Evolutionary conservation across 1,139 yeast species (phyloP).

Genomic region (Debaryomyces singareniensis): DNA sequence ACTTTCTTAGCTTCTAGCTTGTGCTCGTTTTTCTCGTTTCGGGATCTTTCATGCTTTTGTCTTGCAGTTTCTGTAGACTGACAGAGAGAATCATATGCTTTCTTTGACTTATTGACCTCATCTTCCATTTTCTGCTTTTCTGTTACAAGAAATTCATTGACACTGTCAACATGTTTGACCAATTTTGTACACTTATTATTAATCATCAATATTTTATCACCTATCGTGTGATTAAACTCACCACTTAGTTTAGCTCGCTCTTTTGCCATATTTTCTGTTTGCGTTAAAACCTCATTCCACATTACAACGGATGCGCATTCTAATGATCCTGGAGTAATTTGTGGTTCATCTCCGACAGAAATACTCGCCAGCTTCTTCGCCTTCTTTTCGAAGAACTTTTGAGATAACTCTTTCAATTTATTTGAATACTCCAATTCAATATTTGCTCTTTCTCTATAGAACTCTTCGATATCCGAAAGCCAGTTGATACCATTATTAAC

Average conservation of each 20-base stretch:
- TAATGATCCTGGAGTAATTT: conserved; percentile 88
- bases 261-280: conserved; percentile 74
- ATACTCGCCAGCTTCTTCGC: conserved; percentile 61
- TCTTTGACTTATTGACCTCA: conserved; percentile 67
- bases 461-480: conserved; percentile 72
- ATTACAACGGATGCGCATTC: conserved; percentile 91
- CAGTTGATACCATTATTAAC: conserved; percentile 63
- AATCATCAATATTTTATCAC: conserved; percentile 55
- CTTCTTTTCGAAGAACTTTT: conserved; percentile 71
- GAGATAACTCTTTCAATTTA: conserved; percentile 57
- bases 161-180: conserved; percentile 48
- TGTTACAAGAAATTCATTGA: conserved; percentile 50
- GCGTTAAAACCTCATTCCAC: conserved; percentile 85
- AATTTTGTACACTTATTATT: conserved; percentile 50
- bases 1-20: conserved; percentile 57
- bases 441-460: conserved; percentile 74
- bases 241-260: conserved; percentile 58
- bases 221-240: conserved; percentile 56
- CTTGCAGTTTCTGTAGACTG: conserved; percentile 76
- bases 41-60: conserved; percentile 55
- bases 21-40: conserved; percentile 52
- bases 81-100: conserved; percentile 73
- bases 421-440: conserved; percentile 80
- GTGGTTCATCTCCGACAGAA: conserved; percentile 89
- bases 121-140: conserved; percentile 58